Evolutionary conservation across 495 filamentous ascomycete genomes (phyloP).

Genomic region (Cairneyella variabilis): DNA sequence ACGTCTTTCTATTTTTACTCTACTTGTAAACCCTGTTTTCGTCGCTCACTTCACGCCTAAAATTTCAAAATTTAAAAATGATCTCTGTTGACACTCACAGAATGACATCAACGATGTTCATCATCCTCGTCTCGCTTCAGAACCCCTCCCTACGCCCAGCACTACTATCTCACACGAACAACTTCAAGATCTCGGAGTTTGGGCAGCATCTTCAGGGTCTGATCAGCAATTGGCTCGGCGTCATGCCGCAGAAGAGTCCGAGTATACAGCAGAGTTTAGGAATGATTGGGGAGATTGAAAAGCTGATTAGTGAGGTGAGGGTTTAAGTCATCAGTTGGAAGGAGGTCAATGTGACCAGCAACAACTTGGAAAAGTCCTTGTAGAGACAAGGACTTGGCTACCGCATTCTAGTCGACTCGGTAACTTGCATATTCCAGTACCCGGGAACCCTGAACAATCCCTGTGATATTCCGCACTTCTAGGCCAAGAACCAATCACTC

Average conservation of each 20-base stretch:
- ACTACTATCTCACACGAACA: slow-evolving; percentile 25
- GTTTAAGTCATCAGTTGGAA: too few species aligned
- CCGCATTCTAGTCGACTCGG: too few species aligned
- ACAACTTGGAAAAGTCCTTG: too few species aligned
- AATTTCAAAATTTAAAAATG: too few species aligned
- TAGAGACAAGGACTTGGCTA: too few species aligned
- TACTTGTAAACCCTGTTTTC: neutral
- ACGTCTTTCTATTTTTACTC: slow-evolving; percentile 25
- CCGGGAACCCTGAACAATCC: too few species aligned
- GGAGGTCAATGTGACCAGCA: too few species aligned
- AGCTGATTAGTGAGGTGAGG: slow-evolving; percentile 24
- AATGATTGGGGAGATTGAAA: slow-evolving; percentile 30
- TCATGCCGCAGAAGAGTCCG: slow-evolving; percentile 28
- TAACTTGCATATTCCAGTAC: too few species aligned
- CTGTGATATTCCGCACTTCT: too few species aligned
- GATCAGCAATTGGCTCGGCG: slow-evolving; percentile 25
- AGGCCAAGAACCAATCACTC: too few species aligned
- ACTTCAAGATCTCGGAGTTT: slow-evolving; percentile 24
- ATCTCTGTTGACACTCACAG: slow-evolving; percentile 18
- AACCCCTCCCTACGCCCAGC: slow-evolving; percentile 20
- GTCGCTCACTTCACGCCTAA: too few species aligned
- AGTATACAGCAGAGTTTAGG: slow-evolving; percentile 32
- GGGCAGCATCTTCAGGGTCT: slow-evolving; percentile 27
- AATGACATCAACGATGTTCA: slow-evolving; percentile 34
- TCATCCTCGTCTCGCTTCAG: slow-evolving; percentile 28